phyloP scores from a whole-genome alignment of 768 basidiomycete genomes.

The Infundibulicybe gibba region DNA sequence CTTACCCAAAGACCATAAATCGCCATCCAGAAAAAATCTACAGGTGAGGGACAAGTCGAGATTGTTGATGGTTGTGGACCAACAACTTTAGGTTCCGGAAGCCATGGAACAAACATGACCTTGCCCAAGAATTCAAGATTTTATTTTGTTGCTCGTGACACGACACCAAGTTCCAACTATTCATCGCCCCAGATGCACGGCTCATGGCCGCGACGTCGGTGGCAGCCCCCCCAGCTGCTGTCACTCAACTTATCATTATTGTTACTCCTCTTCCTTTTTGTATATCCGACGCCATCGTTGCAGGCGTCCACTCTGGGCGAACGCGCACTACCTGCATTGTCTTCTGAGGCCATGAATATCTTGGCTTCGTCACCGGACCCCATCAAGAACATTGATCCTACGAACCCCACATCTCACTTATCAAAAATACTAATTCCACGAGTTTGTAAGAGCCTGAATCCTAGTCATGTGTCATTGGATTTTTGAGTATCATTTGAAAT shows the following conservation, averaged over 20 bases:
- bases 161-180: too few species aligned
- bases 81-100: too few species aligned
- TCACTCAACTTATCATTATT: constrained; percentile 13
- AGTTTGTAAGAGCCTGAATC: constrained; percentile 45
- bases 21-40: constrained; percentile 43
- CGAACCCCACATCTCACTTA: constrained; percentile 67
- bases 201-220: background rate
- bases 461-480: too few species aligned
- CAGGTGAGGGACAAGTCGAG: too few species aligned
- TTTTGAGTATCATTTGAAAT: background rate
- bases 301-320: constrained; percentile 36
- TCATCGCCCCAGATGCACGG: too few species aligned
- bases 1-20: constrained; percentile 82
- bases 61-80: too few species aligned
- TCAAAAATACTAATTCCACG: constrained; percentile 86
- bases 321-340: constrained; percentile 40
- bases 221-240: constrained; percentile 8
- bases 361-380: constrained; percentile 61
- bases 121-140: background rate
- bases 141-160: too few species aligned
- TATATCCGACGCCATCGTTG: constrained; percentile 23
- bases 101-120: background rate
- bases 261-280: constrained; percentile 22
- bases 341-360: constrained; percentile 44
- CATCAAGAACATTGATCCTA: constrained; percentile 61